Base-by-base conservation (phyloP, 2,329 filamentous ascomycete species). In the Didymella pinodella region DNA sequence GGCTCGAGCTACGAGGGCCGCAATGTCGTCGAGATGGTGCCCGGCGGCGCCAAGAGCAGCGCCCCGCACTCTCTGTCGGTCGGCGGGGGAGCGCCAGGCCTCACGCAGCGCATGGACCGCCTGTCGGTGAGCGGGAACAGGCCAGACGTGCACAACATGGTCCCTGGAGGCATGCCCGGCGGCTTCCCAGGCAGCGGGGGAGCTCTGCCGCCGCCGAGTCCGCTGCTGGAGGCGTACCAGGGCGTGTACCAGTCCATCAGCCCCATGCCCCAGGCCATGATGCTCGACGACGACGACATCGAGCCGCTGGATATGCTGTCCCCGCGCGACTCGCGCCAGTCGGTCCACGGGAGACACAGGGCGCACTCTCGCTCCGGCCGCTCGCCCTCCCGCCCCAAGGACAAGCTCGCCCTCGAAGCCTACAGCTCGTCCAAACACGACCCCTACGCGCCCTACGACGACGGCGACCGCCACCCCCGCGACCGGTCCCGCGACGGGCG, bases 171-270 rank as follows among this genome's bases (percentile, higher is more conserved):
- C 12, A 67, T 68, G 57, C 65, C 70, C 5, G 68, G 69, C 14
- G 65, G 64, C 7, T 66, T 60, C 34, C 49, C 49, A 7, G 63
- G 58, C n/a, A 63, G 75, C 20, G 58, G 41, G 5, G 57, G 38
- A 1, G 41, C 72, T 32, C 74, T 83, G 44, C 85, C 92, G 1
- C 92, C 93, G 0, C 87, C 87, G 0, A 97, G 92, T 62, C 95
- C 94, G 0, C 82, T 98, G 48, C 86, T 97, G 2, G 94, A 98
- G 78, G 89, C 95, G 0, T 98, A 98, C 78, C 90, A 89, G 62
- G 94, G 94, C 38, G 97, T 93, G 0, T 98, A 96, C 70, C 94
- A 98, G 77, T 92, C 91, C 57, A 91, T 96, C 68, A 97, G 93
- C 0, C 93, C 94, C 0, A 97, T 97, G 92, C 93, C 93, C 0